Evolutionary conservation across 1,284 basidiomycete genomes (phyloP).

Genomic region (Heterobasidion annosum): DNA sequence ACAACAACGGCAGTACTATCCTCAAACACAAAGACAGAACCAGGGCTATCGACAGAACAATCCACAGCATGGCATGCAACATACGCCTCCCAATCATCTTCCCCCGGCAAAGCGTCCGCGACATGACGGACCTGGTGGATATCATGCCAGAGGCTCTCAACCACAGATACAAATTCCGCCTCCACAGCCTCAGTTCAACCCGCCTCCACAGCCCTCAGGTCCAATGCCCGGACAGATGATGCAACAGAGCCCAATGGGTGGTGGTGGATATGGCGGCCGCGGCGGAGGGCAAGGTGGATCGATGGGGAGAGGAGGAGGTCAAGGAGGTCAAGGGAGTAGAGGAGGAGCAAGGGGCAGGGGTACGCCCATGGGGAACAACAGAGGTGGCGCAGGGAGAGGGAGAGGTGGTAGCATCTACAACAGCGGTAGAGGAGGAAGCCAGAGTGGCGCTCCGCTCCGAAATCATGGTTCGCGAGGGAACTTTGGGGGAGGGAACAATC

Average conservation of each 20-base stretch:
- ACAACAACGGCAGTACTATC: constrained; percentile 19
- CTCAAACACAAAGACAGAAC: constrained; percentile 37
- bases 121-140: constrained; percentile 62
- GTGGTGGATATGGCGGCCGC: constrained; percentile 27
- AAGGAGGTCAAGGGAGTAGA: constrained; percentile 39
- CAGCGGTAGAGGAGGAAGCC: constrained; percentile 20
- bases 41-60: constrained; percentile 33
- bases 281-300: constrained; percentile 16
- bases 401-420: constrained; percentile 10
- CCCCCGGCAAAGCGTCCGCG: constrained; percentile 79
- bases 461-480: constrained; percentile 56
- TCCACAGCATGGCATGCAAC: constrained; percentile 44
- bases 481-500: constrained; percentile 36
- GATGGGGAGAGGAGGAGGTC: constrained; percentile 24
- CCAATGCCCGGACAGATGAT: constrained; percentile 26
- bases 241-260: constrained; percentile 29
- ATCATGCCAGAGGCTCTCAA: constrained; percentile 28
- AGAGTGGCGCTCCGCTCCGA: constrained; percentile 31
- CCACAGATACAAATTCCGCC: constrained; percentile 35
- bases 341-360: constrained; percentile 22
- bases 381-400: constrained; percentile 21
- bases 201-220: constrained; percentile 29
- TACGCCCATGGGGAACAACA: constrained; percentile 29
- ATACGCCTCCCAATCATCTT: constrained; percentile 57
- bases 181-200: constrained; percentile 39